phyloP scores from a whole-genome alignment of 2,329 filamentous ascomycete genomes.

The Immersiporthe knoxdaviesiana region DNA sequence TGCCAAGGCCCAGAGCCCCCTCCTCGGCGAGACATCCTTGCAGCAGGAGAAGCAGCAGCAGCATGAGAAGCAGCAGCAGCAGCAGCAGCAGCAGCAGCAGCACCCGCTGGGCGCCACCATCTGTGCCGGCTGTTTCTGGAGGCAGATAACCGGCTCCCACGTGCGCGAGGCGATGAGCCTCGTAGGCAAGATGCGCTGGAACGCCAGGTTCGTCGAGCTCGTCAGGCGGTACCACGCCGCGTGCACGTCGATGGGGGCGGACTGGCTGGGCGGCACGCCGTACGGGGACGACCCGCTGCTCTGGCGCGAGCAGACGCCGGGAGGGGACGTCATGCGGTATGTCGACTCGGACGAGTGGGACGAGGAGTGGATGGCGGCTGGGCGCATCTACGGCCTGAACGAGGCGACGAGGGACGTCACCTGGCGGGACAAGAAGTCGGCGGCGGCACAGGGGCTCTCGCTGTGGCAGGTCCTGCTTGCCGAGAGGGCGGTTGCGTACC shows the following conservation, averaged over 20 bases:
- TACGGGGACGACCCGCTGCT: constrained; percentile 1
- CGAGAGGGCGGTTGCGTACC: background rate
- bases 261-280: background rate
- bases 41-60: background rate
- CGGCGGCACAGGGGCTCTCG: background rate
- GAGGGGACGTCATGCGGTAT: constrained; percentile 3
- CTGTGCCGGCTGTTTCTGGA: background rate
- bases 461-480: background rate
- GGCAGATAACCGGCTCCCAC: background rate
- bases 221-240: background rate
- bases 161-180: background rate
- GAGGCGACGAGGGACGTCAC: background rate
- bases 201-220: background rate
- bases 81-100: background rate
- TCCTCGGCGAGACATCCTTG: background rate
- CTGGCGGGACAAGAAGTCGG: background rate
- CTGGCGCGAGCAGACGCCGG: background rate
- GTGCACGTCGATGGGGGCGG: constrained; percentile 6
- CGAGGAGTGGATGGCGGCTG: background rate
- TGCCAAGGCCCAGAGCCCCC: background rate
- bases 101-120: background rate
- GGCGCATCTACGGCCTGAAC: background rate
- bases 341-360: background rate
- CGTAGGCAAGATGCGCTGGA: background rate
- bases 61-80: background rate